Percentiles rank a stretch among this genome's conserved stretches.
phyloP scores from a whole-genome alignment of 768 basidiomycete genomes.

The Leccinum boreale region DNA sequence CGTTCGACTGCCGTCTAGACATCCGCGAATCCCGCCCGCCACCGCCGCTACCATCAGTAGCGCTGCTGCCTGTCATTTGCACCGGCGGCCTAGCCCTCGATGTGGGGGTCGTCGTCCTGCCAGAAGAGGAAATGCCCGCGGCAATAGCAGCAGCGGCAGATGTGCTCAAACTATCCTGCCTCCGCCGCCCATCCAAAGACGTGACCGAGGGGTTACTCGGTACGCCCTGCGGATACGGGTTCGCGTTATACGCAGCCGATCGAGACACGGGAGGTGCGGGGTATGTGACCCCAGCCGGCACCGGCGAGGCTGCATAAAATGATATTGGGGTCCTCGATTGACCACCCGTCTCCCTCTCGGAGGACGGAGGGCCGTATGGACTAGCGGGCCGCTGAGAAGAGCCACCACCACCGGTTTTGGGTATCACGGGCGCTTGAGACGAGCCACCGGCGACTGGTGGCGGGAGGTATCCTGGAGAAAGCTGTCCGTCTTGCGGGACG shows the following conservation, averaged over 20 bases:
- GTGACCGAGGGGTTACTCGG: constrained; percentile 20
- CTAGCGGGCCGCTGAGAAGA: constrained; percentile 10
- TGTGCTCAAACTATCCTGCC: constrained; percentile 20
- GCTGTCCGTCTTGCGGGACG: constrained; percentile 7
- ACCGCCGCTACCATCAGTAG: constrained; percentile 6
- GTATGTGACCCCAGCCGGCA: constrained; percentile 25
- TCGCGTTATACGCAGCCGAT: constrained; percentile 11
- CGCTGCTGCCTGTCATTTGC: constrained; percentile 4
- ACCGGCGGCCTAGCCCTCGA: constrained; percentile 11
- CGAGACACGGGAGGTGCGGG: constrained; percentile 30
- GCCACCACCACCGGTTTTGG: constrained; percentile 9
- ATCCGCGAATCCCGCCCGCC: constrained; percentile 4
- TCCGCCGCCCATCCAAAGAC: constrained; percentile 22
- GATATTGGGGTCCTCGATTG: constrained; percentile 21
- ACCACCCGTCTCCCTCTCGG: constrained; percentile 18
- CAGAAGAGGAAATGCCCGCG: neutral
- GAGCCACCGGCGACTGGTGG: neutral
- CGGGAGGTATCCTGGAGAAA: constrained; percentile 12
- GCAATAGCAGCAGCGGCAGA: constrained; percentile 11
- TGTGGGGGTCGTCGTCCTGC: constrained; percentile 12
- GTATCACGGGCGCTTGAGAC: constrained; percentile 24
- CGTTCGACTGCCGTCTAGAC: constrained; percentile 23
- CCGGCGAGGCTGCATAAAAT: constrained; percentile 26
- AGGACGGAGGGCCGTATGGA: constrained; percentile 9
- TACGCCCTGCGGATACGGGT: neutral